Base-by-base conservation (phyloP, 2,329 filamentous ascomycete species). In the Xylaria arbuscula region DNA sequence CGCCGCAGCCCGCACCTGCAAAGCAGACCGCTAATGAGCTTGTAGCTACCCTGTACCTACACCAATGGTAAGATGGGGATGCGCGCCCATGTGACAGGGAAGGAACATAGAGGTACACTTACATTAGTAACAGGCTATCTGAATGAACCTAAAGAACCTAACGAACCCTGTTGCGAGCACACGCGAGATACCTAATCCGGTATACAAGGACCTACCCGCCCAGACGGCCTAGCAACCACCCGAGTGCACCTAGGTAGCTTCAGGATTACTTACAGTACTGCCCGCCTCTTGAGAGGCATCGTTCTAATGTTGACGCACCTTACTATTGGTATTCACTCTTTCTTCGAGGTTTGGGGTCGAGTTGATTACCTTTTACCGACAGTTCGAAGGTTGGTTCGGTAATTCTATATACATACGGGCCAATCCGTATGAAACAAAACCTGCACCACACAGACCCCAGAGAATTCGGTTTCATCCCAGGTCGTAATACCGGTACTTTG, bases 401-500 rank as follows among this genome's bases (percentile, higher is more conserved):
- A 17, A 17, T 47, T 38, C 36, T 17, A n/a, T 17, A 1, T 32
- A 17, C 6, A 55, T 47, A 55, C 3, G 60, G 24, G 60, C 51
- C 38, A 45, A 53, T 64, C 32, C 51, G 4, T 28, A 13, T 9
- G 62, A 28, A 57, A 66, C 32, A 57, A 62, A 66, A 45, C 28
- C 40, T 19, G 19, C n/a, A 19, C 15, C 15, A 38, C 28, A 3
- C 9, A n/a, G 36, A 51, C 40, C 65, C 55, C 47, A 58, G 65
- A 34, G 34, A 55, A 55, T 36, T 63, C 47, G 24, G 65, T 67
- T 67, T 67, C 65, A 60, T 38, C 28, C 38, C 59, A 22, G 53
- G 54, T 22, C 22, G 55, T 57, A 38, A 47, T 57, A 28, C n/a
- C n/a, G n/a, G n/a, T n/a, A 57, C 55, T 32, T 19, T 45, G 8